A percentile compares a stretch with the other conserved stretches of the same genome.
phyloP scores from a whole-genome alignment of 192 early-diverging fungal species.

The Jimgerdemannia lactiflua region DNA sequence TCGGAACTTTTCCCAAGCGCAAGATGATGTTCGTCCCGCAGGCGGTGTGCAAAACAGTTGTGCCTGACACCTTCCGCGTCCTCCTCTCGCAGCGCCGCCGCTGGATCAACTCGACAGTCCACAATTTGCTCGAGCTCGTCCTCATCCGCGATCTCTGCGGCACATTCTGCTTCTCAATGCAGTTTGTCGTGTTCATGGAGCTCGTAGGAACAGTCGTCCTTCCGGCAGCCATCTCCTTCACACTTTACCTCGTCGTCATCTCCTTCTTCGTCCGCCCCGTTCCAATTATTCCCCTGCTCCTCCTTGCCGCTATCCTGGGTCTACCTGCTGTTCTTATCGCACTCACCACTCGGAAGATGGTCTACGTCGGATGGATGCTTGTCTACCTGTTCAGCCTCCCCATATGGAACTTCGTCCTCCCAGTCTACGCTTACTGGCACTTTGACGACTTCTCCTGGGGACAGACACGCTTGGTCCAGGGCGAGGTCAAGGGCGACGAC shows the following conservation, averaged over 20 bases:
- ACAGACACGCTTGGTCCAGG: conserved; percentile 69
- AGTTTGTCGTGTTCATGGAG: conserved; percentile 96
- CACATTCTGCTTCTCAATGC: conserved; percentile 92
- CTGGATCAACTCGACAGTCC: conserved; percentile 90
- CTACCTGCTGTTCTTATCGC: conserved; percentile 89
- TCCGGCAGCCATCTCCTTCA: conserved; percentile 87
- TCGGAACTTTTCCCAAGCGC: conserved; percentile 66
- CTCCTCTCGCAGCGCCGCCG: conserved; percentile 77
- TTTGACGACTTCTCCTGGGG: conserved; percentile 92
- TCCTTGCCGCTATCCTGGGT: conserved; percentile 80
- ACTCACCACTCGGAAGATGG: conserved; percentile 78
- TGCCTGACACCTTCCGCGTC: conserved; percentile 63
- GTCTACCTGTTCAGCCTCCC: conserved; percentile 54
- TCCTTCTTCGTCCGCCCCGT: conserved; percentile 61
- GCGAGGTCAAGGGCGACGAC: conserved; percentile 48
- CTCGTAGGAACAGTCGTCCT: conserved; percentile 88
- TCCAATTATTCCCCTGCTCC: conserved; percentile 62
- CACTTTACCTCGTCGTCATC: conserved; percentile 77
- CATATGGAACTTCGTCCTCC: conserved; percentile 79
- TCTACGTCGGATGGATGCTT: conserved; percentile 90
- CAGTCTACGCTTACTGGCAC: conserved; percentile 84
- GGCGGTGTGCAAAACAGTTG: conserved; percentile 72
- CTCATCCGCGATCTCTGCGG: conserved; percentile 84
- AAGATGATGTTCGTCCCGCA: conserved; percentile 75
- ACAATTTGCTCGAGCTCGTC: conserved; percentile 81